Percentiles rank a stretch among this genome's conserved stretches.
Conservation (phyloP, 768 basidiomycete species). For the Tulasnella sp. region DNA sequence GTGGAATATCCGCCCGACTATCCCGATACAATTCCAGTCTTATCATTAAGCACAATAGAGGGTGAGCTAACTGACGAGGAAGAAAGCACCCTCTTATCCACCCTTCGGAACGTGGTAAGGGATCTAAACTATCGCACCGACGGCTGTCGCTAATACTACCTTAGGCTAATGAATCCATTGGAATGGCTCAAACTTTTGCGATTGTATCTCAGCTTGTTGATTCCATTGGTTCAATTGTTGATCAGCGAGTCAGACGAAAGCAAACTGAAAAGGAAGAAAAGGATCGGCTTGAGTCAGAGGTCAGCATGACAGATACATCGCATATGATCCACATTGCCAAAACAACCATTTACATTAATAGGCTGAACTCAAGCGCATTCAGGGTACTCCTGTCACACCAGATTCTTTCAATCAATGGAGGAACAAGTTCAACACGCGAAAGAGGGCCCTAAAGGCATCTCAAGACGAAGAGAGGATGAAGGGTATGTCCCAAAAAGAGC, state of each 20-base stretch:
- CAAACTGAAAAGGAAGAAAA: conserved; percentile 55
- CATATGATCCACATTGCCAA: background rate
- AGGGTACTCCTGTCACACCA: conserved; percentile 82
- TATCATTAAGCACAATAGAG: conserved; percentile 51
- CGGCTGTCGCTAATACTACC: background rate
- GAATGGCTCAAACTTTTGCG: conserved; percentile 98
- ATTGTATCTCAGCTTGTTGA: conserved; percentile 78
- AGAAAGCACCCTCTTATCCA: conserved; percentile 39
- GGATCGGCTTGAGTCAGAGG: conserved; percentile 65
- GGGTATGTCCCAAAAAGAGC: conserved; percentile 59
- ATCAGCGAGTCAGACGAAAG: conserved; percentile 41
- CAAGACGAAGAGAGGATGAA: conserved; percentile 74
- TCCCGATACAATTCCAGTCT: conserved; percentile 66
- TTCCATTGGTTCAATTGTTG: conserved; percentile 50
- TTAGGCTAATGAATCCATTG: conserved; percentile 73
- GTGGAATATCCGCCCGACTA: conserved; percentile 74
- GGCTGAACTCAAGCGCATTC: conserved; percentile 78
- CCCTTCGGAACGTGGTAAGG: conserved; percentile 44
- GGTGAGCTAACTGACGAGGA: conserved; percentile 39
- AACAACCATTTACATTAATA: conserved; percentile 24
- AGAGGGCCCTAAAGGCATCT: conserved; percentile 39
- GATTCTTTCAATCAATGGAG: conserved; percentile 78
- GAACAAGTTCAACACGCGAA: conserved; percentile 58
- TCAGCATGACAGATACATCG: conserved; percentile 23
- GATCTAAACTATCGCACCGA: conserved; percentile 33